Percentiles rank a stretch among this genome's conserved stretches.
phyloP scores from a whole-genome alignment of 2,329 filamentous ascomycete genomes.

The Plenodomus biglobosus region DNA sequence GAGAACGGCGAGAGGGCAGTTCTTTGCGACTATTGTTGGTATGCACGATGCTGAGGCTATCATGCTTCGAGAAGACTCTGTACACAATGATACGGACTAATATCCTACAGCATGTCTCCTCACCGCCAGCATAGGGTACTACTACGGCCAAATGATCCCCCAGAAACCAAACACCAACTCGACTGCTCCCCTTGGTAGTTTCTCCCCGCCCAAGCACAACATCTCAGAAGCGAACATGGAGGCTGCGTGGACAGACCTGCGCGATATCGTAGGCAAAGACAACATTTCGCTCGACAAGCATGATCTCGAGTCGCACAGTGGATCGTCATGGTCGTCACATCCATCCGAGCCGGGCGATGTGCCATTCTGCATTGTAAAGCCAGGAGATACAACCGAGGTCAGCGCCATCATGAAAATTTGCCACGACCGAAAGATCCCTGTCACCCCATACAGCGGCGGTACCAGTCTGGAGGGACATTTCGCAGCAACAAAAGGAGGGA shows the following conservation, averaged over 20 bases:
- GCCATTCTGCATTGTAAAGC: slow-evolving; percentile 70
- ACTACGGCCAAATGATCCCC: slow-evolving; percentile 55
- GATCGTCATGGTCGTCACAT: slow-evolving; percentile 66
- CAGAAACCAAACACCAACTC: slow-evolving; percentile 54
- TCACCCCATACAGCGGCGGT: slow-evolving; percentile 83
- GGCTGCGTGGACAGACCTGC: slow-evolving; percentile 65
- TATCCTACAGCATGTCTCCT: slow-evolving; percentile 51
- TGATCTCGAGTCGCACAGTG: slow-evolving; percentile 60
- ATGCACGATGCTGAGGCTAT: not conserved
- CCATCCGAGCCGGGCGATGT: slow-evolving; percentile 45
- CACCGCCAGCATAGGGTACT: slow-evolving; percentile 58
- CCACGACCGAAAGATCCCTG: slow-evolving; percentile 76
- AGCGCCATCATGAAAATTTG: slow-evolving; percentile 87
- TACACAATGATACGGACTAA: slow-evolving; percentile 3
- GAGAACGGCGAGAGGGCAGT: slow-evolving; percentile 41
- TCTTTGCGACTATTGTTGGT: slow-evolving; percentile 35
- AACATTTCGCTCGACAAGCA: slow-evolving; percentile 61
- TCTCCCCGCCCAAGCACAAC: slow-evolving; percentile 56
- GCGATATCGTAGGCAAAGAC: slow-evolving; percentile 62
- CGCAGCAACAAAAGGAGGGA: slow-evolving; percentile 76
- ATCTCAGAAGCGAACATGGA: slow-evolving; percentile 60
- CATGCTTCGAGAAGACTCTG: not conserved
- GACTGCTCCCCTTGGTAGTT: slow-evolving; percentile 56
- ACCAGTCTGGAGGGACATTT: slow-evolving; percentile 90
- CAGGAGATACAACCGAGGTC: slow-evolving; percentile 76